Base-by-base conservation (phyloP, 768 basidiomycete genomes). In the Mycena galericulata region DNA sequence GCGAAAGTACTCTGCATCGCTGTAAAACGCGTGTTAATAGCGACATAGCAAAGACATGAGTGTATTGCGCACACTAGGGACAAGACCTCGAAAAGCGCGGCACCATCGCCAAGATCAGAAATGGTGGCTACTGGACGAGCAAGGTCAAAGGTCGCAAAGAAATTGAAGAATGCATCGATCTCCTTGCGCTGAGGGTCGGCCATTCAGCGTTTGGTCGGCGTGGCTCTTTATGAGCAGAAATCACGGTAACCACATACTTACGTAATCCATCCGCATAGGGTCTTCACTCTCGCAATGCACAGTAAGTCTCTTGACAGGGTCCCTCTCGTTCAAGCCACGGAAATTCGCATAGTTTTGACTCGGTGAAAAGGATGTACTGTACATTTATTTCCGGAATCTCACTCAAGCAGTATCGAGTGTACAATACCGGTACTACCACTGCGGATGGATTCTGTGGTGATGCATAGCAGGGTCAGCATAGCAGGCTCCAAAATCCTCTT, bases 1-100 rank as follows among this genome's bases (percentile, higher is more conserved):
- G 49, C 88, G 87, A 75, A 97, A 97, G 81, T 94, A 94, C 34
- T 90, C 87, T 53, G 84, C 83, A 81, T 96, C 95, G 71, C 95
- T 96, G 75, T 29, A 73, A 53, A 41, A 49, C 62, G 68, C 62
- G 62, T 54, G 24, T 43, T 34, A 63, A 57, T 15, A 67, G 47
- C 60, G 26, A 27, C 54, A 29, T 38, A 56, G 49, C 45, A 57
- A 56, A 54, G 50, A 46, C 49, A 45, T 43, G 60, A 51, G 50
- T 49, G 40, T 62, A 20, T 50, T 49, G 27, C 92, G 73, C 81
- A 96, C 94, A 95, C 90, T 24, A 90, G 76, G 17, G 88, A 86
- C 56, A 97, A 86, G 55, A 96, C 85, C 67, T 92, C 89, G 71
- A 92, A 91, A 56, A 96, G 84, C 11, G 89, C 89, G 18, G 88